These are phyloP conservation scores for Leptomonas seymouri DNA, from an alignment of 208 protist genomes.

Conservation along the genomic window DNA sequence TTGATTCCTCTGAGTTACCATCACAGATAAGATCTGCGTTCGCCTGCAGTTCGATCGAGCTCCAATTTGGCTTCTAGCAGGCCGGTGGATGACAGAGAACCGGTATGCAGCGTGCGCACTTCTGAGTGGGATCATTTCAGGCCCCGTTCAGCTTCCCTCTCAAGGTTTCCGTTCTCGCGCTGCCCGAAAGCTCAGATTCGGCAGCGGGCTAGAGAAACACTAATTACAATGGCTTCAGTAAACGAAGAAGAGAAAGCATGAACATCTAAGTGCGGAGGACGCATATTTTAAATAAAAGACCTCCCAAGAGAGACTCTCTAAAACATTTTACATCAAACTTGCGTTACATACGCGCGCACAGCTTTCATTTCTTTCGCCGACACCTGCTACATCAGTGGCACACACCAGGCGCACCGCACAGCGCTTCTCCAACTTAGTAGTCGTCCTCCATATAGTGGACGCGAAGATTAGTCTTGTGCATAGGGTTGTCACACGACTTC, in stretches of 20 bases:
- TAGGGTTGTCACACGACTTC: slow-evolving; percentile 66
- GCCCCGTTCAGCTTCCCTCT: not conserved
- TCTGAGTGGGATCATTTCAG: too few species aligned
- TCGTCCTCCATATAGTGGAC: slow-evolving; percentile 48
- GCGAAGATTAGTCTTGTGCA: slow-evolving; percentile 81
- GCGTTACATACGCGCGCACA: not conserved
- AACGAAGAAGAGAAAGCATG: not conserved
- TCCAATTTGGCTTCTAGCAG: too few species aligned
- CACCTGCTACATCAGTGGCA: too few species aligned
- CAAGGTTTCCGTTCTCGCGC: not conserved
- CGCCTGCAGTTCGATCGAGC: too few species aligned
- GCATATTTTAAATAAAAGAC: not conserved
- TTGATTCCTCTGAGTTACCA: too few species aligned
- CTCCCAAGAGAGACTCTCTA: too few species aligned
- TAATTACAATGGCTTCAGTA: slow-evolving; percentile 2
- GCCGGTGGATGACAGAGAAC: not conserved
- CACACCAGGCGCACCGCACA: not conserved
- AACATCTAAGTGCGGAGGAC: not conserved
- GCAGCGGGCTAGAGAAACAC: not conserved
- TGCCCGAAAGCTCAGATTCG: not conserved
- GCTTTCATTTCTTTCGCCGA: too few species aligned
- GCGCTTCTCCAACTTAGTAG: slow-evolving; percentile 29
- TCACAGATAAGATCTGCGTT: too few species aligned
- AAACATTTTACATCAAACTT: too few species aligned
- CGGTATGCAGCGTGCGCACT: too few species aligned